Conservation (phyloP, 1,284 basidiomycete genomes). For the Cutaneotrichosporon cutaneum region DNA sequence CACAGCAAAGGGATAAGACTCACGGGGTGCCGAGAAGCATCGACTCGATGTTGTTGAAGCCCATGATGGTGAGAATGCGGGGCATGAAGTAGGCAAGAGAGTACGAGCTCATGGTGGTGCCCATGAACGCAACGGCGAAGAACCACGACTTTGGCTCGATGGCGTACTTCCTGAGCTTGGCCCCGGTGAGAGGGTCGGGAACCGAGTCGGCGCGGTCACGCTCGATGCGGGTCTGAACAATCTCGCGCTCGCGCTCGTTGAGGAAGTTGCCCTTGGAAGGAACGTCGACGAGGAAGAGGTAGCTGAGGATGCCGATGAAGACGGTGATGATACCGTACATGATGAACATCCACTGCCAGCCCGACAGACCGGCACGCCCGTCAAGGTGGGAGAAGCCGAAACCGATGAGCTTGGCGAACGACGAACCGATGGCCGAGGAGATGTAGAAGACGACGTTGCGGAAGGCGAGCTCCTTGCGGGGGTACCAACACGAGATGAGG, state of each 20-base stretch:
- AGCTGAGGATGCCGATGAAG: slow-evolving; percentile 9
- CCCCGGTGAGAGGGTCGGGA: slow-evolving; percentile 48
- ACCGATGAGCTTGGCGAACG: not conserved
- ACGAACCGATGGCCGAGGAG: slow-evolving; percentile 23
- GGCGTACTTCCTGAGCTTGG: slow-evolving; percentile 42
- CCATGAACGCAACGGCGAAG: slow-evolving; percentile 52
- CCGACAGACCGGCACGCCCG: slow-evolving; percentile 6
- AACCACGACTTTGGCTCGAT: slow-evolving; percentile 54
- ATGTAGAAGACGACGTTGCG: slow-evolving; percentile 52
- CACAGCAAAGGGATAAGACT: not conserved
- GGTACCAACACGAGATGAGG: slow-evolving; percentile 54
- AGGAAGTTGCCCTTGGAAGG: slow-evolving; percentile 20
- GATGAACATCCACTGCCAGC: slow-evolving; percentile 22
- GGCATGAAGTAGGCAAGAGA: slow-evolving; percentile 51
- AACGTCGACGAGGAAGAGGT: slow-evolving; percentile 16
- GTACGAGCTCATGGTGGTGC: slow-evolving; percentile 26
- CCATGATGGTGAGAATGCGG: slow-evolving; percentile 50
- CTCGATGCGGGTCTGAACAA: slow-evolving; percentile 19
- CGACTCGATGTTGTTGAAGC: slow-evolving; percentile 17
- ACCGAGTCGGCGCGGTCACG: slow-evolving; percentile 45
- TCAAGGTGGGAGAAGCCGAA: slow-evolving; percentile 13
- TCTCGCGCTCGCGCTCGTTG: slow-evolving; percentile 18
- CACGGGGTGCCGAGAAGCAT: slow-evolving; percentile 49
- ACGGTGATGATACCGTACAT: slow-evolving; percentile 9
- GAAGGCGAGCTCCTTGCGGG: slow-evolving; percentile 52